Evolutionary conservation across 1,284 basidiomycete genomes (phyloP).

Genomic region (Puccinia triticina): DNA sequence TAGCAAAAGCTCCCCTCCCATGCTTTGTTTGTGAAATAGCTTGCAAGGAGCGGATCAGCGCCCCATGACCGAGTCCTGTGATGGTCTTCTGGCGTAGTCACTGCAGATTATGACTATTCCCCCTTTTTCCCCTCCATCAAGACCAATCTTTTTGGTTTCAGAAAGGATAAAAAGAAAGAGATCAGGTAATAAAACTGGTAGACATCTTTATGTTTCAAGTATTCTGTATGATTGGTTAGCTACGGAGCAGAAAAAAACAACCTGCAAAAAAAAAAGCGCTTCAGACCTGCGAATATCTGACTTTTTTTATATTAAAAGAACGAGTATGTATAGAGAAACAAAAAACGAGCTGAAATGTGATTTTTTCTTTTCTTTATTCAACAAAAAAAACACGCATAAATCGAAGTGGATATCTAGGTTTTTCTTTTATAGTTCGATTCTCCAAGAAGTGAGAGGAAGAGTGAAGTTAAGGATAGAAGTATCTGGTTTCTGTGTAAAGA

Average conservation of each 20-base stretch:
- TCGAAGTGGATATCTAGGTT: neutral
- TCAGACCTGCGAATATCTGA: too few species aligned
- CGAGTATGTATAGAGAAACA: neutral
- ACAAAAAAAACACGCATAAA: neutral
- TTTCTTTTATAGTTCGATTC: conserved; percentile 41
- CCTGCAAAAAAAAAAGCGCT: too few species aligned
- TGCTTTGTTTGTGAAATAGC: too few species aligned
- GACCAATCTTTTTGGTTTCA: neutral
- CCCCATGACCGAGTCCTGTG: too few species aligned
- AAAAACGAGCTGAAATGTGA: neutral
- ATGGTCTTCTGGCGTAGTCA: too few species aligned
- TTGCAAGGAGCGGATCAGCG: too few species aligned
- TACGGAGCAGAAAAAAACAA: neutral
- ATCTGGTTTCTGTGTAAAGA: conserved; percentile 11
- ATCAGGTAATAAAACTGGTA: neutral
- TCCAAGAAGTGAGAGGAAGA: conserved; percentile 38
- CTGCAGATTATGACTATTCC: too few species aligned
- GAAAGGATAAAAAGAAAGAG: neutral
- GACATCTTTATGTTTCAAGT: neutral
- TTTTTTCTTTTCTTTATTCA: neutral
- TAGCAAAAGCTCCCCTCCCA: too few species aligned
- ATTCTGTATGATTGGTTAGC: neutral
- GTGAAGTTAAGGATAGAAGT: conserved; percentile 32
- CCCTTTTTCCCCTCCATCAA: too few species aligned
- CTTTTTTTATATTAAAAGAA: neutral